Conservation (phyloP, 176 grass and related monocot genomes). For the Musa troglodytarum region DNA sequence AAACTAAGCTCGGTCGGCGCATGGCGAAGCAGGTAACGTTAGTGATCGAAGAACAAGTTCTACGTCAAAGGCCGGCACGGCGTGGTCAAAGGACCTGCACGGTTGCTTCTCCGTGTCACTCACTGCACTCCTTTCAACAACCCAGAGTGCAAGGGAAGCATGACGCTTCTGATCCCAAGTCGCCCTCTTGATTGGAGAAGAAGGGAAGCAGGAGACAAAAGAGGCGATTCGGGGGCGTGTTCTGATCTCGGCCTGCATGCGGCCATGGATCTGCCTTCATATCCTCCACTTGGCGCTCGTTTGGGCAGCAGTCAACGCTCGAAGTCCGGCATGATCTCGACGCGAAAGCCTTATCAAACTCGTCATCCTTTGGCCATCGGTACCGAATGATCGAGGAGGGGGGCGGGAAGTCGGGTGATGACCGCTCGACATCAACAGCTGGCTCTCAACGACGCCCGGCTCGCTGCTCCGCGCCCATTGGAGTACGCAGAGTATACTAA, state of each 20-base stretch:
- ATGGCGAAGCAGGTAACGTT: too few relatives aligned
- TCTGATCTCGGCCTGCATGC: background rate
- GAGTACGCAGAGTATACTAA: background rate
- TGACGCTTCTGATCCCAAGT: too few relatives aligned
- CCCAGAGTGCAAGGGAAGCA: background rate
- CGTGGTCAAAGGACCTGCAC: background rate
- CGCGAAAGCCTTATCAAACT: background rate
- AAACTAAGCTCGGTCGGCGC: too few relatives aligned
- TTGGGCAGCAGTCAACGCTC: background rate
- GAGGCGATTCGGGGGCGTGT: background rate
- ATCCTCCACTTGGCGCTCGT: background rate
- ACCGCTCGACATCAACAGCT: too few relatives aligned
- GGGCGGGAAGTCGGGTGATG: too few relatives aligned
- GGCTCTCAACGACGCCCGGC: too few relatives aligned
- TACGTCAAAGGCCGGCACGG: background rate
- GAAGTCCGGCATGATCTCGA: background rate
- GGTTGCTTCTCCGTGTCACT: background rate
- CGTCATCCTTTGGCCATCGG: background rate
- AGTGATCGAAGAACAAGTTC: background rate
- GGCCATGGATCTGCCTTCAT: too few relatives aligned
- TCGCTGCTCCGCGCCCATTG: too few relatives aligned
- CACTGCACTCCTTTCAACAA: background rate
- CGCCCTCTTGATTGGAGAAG: background rate
- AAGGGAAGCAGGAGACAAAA: background rate
- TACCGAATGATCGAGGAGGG: too few relatives aligned